Percentiles rank a stretch among this genome's conserved stretches.
These are phyloP conservation scores for Cutaneotrichosporon sp. DNA, from an alignment of 1,284 basidiomycete species.

Conservation along the genomic window DNA sequence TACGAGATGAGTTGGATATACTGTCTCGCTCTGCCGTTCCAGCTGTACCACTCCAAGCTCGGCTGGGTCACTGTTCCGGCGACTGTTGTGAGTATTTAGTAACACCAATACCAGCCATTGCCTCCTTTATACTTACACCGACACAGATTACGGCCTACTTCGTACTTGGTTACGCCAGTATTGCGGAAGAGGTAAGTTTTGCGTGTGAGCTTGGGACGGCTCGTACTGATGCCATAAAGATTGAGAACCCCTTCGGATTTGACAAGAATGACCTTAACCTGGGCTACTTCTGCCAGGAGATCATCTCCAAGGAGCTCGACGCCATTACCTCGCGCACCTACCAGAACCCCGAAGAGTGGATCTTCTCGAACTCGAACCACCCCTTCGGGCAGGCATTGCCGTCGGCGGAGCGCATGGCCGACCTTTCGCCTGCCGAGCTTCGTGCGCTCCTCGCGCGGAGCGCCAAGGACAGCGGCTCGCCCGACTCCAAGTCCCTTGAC, in stretches of 20 bases:
- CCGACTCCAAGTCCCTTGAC: neutral
- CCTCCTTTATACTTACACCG: too few relatives aligned
- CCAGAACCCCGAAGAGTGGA: constrained; percentile 33
- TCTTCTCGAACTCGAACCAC: constrained; percentile 28
- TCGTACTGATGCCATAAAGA: constrained; percentile 4
- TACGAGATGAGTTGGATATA: constrained; percentile 45
- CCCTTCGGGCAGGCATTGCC: constrained; percentile 17
- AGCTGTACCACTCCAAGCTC: constrained; percentile 57
- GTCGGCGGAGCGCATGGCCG: constrained; percentile 3
- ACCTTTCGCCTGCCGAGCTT: constrained; percentile 1
- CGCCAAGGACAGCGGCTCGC: neutral
- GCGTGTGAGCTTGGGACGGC: neutral
- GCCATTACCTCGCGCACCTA: constrained; percentile 41
- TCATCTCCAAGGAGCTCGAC: constrained; percentile 45
- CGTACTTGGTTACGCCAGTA: constrained; percentile 45
- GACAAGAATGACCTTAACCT: constrained; percentile 43
- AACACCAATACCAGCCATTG: too few relatives aligned
- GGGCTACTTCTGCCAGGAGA: constrained; percentile 42
- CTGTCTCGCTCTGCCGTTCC: constrained; percentile 57
- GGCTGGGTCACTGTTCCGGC: constrained; percentile 63
- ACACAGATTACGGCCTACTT: constrained; percentile 42
- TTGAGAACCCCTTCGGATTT: constrained; percentile 48
- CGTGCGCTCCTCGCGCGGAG: constrained; percentile 5
- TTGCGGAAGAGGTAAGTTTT: constrained; percentile 24
- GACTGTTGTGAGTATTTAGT: constrained; percentile 33